Conservation (phyloP, 2,329 filamentous ascomycete genomes). For the Aspergillus sp. region DNA sequence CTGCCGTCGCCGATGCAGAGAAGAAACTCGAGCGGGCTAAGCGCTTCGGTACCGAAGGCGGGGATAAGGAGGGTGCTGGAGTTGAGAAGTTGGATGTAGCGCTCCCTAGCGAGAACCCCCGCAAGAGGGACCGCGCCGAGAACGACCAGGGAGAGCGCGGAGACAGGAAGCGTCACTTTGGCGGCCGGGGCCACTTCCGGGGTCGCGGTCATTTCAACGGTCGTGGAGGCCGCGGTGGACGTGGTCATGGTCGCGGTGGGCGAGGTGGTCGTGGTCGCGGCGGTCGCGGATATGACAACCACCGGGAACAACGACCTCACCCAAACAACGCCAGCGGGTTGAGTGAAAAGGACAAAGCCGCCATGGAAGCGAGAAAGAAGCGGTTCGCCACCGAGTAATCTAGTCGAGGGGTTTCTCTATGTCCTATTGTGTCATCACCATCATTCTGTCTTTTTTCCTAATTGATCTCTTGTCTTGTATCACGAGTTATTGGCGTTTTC, state of each 20-base stretch:
- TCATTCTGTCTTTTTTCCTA: conserved; percentile 10
- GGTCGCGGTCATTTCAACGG: conserved; percentile 14
- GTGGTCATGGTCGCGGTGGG: neutral
- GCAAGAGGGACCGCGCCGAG: conserved; percentile 40
- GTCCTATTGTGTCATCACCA: conserved; percentile 1
- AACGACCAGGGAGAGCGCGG: conserved; percentile 40
- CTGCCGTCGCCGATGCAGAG: conserved; percentile 41
- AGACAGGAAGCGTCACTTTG: conserved; percentile 42
- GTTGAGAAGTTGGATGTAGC: conserved; percentile 48
- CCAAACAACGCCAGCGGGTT: conserved; percentile 16
- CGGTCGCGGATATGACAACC: conserved; percentile 3
- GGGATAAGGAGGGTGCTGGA: conserved; percentile 19
- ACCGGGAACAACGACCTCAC: neutral
- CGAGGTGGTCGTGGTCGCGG: conserved; percentile 19
- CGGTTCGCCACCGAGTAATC: conserved; percentile 40
- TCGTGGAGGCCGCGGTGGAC: conserved; percentile 13
- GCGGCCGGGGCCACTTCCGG: conserved; percentile 32
- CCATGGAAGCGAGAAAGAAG: conserved; percentile 50
- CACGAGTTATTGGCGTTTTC: conserved; percentile 21
- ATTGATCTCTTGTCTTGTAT: conserved; percentile 11
- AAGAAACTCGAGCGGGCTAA: conserved; percentile 49
- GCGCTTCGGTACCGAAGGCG: conserved; percentile 42
- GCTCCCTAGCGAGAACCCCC: conserved; percentile 41
- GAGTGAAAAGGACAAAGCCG: conserved; percentile 44
- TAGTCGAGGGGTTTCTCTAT: neutral